Evolutionary conservation across 495 filamentous ascomycete species (phyloP).

Genomic region (Neurospora sp.): DNA sequence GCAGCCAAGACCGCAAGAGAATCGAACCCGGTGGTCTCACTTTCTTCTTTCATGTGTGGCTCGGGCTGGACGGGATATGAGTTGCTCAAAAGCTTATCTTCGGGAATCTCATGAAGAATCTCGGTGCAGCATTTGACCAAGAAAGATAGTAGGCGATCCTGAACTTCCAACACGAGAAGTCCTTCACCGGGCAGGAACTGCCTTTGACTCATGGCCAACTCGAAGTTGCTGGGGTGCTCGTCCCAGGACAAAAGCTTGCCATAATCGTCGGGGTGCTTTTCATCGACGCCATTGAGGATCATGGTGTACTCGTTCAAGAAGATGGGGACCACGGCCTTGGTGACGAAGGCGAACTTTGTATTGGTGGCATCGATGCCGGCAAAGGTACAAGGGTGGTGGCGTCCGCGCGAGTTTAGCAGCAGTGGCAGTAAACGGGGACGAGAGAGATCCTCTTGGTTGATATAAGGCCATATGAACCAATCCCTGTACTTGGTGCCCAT

Average conservation of each 20-base stretch:
- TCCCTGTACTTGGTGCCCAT: slow-evolving; percentile 5
- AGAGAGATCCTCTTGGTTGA: slow-evolving; percentile 49
- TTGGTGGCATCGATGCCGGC: slow-evolving; percentile 24
- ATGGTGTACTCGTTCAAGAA: slow-evolving; percentile 34
- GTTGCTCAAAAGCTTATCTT: background rate
- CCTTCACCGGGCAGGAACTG: slow-evolving; percentile 31
- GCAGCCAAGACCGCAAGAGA: slow-evolving; percentile 19
- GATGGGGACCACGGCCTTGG: slow-evolving; percentile 20
- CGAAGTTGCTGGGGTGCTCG: slow-evolving; percentile 14
- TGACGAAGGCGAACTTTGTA: slow-evolving; percentile 17
- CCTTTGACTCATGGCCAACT: slow-evolving; percentile 1
- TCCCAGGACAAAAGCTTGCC: slow-evolving; percentile 34
- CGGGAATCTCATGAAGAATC: slow-evolving; percentile 31
- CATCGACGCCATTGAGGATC: slow-evolving; percentile 26
- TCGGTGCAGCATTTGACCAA: slow-evolving; percentile 25
- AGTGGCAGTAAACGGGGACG: slow-evolving; percentile 33
- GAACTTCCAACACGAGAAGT: slow-evolving; percentile 35
- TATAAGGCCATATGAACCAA: slow-evolving; percentile 40
- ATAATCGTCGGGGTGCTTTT: slow-evolving; percentile 24
- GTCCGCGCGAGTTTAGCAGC: slow-evolving; percentile 39
- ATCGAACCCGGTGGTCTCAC: slow-evolving; percentile 2
- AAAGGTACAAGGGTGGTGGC: slow-evolving; percentile 36
- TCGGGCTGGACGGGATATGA: slow-evolving; percentile 18
- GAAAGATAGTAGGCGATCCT: slow-evolving; percentile 33
- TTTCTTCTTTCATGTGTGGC: slow-evolving; percentile 21